Evolutionary conservation across 805 yeast species (phyloP), one percentile per base, ranked within the genome.

Genomic region (Metschnikowia chrysomelidarum): DNA sequence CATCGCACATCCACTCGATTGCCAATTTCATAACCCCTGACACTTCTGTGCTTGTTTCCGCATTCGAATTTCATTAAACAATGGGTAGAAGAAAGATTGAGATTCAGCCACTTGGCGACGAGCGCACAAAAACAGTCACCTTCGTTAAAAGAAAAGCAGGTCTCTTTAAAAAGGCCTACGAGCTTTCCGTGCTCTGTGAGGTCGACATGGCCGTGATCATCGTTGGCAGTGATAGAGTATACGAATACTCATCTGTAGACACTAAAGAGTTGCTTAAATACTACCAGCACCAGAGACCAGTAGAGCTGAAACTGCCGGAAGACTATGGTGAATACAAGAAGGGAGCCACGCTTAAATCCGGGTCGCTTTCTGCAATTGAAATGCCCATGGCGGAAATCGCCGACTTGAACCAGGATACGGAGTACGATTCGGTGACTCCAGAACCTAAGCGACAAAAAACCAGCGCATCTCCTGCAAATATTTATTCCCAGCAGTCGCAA

Each of bases 11-110:
- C n/a, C n/a, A n/a, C n/a, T n/a, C n/a, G n/a, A n/a, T n/a, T n/a
- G n/a, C n/a, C n/a, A n/a, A n/a, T n/a, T n/a, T n/a, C n/a, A n/a
- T n/a, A n/a, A n/a, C n/a, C n/a, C n/a, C n/a, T n/a, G n/a, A n/a
- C n/a, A n/a, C n/a, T n/a, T n/a, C n/a, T n/a, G n/a, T n/a, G n/a
- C n/a, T n/a, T n/a, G n/a, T n/a, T n/a, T n/a, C n/a, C n/a, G n/a
- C n/a, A n/a, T n/a, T n/a, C n/a, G n/a, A n/a, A n/a, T n/a, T n/a
- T n/a, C n/a, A n/a, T n/a, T n/a, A n/a, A n/a, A 19, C 19, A 15
- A 93, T 91, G 98, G 98, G 98, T 35, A 82, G 98, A 71, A 83
- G 97, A 67, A 93, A 91, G 62, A 91, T 91, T 47, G 93, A 85
- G 44, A 91, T 91, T 51, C 80, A 86, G 61, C 98, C 98, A 23